phyloP scores from a whole-genome alignment of 257 asterid species.

The Penstemon davidsonii region DNA sequence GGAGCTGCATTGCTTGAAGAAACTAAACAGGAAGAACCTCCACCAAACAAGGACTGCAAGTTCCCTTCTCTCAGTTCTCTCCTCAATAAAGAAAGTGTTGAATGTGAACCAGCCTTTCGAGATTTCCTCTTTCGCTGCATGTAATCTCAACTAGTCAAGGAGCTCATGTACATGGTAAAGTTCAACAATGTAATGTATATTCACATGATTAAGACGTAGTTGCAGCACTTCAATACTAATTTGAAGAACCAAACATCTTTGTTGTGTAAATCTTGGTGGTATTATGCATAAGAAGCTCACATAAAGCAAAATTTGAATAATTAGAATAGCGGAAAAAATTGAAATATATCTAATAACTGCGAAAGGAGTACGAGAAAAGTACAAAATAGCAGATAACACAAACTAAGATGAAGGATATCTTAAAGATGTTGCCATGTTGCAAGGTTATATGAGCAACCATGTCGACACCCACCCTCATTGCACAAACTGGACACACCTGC shows the following conservation, averaged over 20 bases:
- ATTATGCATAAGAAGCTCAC: background rate
- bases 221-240: background rate
- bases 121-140: conserved; percentile 96
- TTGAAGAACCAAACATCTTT: conserved; percentile 15
- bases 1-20: conserved; percentile 75
- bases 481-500: conserved; percentile 69
- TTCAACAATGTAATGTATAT: background rate
- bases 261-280: background rate
- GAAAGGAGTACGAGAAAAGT: background rate
- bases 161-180: conserved; percentile 27
- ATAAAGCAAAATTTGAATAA: background rate
- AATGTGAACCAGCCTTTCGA: conserved; percentile 72
- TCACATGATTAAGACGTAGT: background rate
- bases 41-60: conserved; percentile 77
- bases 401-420: conserved; percentile 54
- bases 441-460: conserved; percentile 68
- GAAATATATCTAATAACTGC: background rate
- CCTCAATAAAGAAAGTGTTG: conserved; percentile 84
- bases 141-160: conserved; percentile 72
- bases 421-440: conserved; percentile 61
- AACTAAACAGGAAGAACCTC: conserved; percentile 72
- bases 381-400: background rate
- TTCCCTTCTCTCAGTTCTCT: conserved; percentile 93
- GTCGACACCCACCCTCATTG: conserved; percentile 64
- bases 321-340: background rate